Conservation (phyloP, 2,329 filamentous ascomycete species). For the Juglanconis sp. region DNA sequence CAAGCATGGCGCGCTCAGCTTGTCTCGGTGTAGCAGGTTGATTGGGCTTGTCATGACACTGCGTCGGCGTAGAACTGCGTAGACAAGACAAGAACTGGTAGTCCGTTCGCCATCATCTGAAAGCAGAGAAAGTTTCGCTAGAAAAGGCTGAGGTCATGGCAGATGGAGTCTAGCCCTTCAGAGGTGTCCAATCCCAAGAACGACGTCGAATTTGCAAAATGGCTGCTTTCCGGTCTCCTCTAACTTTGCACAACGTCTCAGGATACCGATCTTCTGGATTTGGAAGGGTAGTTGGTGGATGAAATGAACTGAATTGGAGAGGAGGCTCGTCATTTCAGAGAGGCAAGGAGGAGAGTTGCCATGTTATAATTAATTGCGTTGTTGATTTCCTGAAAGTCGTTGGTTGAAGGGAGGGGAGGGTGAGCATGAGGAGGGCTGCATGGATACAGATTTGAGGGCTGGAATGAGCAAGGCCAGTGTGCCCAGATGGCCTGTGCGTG, state of each 20-base stretch:
- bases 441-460: background rate
- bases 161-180: background rate
- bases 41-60: conserved; percentile 1
- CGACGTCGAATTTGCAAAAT: background rate
- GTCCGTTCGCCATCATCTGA: conserved; percentile 5
- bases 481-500: conserved; percentile 10
- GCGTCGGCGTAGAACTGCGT: background rate
- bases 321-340: background rate
- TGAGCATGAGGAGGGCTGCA: background rate
- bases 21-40: background rate
- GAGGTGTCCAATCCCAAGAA: background rate
- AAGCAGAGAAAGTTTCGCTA: conserved; percentile 2
- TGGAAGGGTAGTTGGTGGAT: background rate
- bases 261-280: background rate
- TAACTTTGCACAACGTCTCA: conserved; percentile 4
- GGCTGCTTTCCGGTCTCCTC: conserved; percentile 5
- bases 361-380: background rate
- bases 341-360: background rate
- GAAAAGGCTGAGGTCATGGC: background rate
- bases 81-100: background rate
- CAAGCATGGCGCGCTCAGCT: background rate
- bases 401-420: background rate
- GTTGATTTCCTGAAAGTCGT: background rate
- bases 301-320: background rate
- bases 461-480: background rate